Evolutionary conservation across 345 rosid genomes (phyloP), one percentile per base, ranked within the genome.

Genomic region (Bretschneidera sinensis): DNA sequence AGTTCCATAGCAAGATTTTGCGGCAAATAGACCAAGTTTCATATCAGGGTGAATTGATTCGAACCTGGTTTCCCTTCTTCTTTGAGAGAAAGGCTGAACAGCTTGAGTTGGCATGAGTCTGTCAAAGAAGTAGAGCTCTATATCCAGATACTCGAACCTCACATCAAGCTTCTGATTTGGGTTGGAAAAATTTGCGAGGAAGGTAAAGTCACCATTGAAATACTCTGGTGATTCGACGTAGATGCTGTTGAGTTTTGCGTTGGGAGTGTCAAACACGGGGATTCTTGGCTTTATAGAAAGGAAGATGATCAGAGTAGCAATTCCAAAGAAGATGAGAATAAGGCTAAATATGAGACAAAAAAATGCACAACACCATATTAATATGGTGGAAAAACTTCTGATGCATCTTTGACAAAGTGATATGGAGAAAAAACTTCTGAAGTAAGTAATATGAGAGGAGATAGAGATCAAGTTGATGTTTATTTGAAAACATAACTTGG

Each of bases 21-120:
- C 0, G 97, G 98, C 76, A 92, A 59, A 59, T 78, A 87, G 24
- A 87, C 91, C 80, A 89, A 73, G 71, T 88, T 89, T 0, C 97
- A 87, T 67, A 85, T 66, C 66, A 92, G 59, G n/a, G 59, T 76
- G 96, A 61, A 91, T 76, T 17, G 82, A 47, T 59, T 71, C 80
- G 67, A 82, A 45, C 69, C 86, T 81, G 34, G 66, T 68, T 70
- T 81, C 85, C 21, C 84, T 62, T 45, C 70, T 75, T 67, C 85
- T 78, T 61, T 83, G 82, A 5, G 77, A 59, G 69, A 92, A 92
- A 17, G 96, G 91, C 78, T 80, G 75, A 62, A 85, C 51, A 52
- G 74, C 70, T 70, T 85, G 91, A 45, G 68, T 64, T 20, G 88
- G 86, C 15, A 89, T 78, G 48, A 71, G 67, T 61, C 71, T 83